Evolutionary conservation across 2,329 filamentous ascomycete genomes (phyloP), one percentile per base, ranked within the genome.

Genomic region (Fusarium sacchari): DNA sequence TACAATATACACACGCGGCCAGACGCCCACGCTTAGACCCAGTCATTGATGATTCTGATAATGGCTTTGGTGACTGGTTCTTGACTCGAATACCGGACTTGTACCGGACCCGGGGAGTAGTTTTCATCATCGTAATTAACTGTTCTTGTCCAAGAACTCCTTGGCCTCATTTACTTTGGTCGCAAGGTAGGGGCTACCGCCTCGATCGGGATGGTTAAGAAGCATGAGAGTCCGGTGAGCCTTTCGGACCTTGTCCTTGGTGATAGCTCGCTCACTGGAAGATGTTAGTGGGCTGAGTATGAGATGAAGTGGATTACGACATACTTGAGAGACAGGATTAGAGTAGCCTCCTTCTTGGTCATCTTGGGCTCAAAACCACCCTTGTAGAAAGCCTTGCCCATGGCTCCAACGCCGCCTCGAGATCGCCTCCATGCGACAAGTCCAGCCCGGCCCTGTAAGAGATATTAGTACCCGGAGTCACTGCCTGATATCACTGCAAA

Each of bases 141-240:
- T 56, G 26, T 76, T 77, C 60, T 97, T 98, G 82, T 99, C 96
- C 76, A 99, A 82, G 72, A 98, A 90, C 82, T 98, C 96, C 84
- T 99, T 99, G 43, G 96, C 96, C 83, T 99, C 96, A 84, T 99
- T 99, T 81, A 99, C 93, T 84, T 99, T 99, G 60, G 95, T 98
- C 20, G 96, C 96, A 49, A 99, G 86, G 81, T 98, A 99, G 13
- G 96, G 96, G 81, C 95, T 98, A 43, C 96, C 96, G 75, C 96
- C 96, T 80, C 96, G 93, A 87, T 99, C 96, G 73, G 96, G 96
- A 83, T 99, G 96, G 87, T 99, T 99, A 75, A 97, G 88, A 64
- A 99, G 90, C 96, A 99, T 99, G 76, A 98, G 90, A 61, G 92
- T 94, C 73, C 96, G 92, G 84, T 99, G 96, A 77, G 95, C 94